Base-by-base conservation (phyloP, 495 filamentous ascomycete species). In the Tuber aestivum region DNA sequence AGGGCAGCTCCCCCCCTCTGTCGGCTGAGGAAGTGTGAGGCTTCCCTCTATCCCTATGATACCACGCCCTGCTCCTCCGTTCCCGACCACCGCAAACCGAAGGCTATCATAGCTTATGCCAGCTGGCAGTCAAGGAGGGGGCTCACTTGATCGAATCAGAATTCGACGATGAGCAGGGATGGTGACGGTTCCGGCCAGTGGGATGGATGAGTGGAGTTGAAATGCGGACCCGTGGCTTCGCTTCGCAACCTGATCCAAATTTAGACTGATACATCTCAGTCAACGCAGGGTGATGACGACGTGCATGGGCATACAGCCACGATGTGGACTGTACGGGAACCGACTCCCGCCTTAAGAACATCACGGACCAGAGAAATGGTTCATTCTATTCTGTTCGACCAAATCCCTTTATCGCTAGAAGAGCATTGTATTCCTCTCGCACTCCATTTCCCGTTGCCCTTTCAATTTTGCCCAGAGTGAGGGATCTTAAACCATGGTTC, bases 241-340 rank as follows among this genome's bases (percentile, higher is more conserved):
- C 80, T 82, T 82, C 80, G 75, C 79, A 75, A 74, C 79, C 44
- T 74, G 80, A 75, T 74, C 80, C 80, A 82, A 81, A 81, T 82
- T 82, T 82, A 82, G 80, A 79, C 79, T 81, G 79, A 75, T 81
- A 78, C 79, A 80, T 80, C 78, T 77, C 79, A 77, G 78, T 81
- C 74, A 76, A 78, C 79, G 80, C 80, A 78, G 80, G 80, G 80
- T 82, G 80, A 82, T 80, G 80, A 82, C 79, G 75, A 77, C 79
- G 76, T 77, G 72, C 79, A 81, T 78, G 68, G 50, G 71, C 78
- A 81, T 81, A 71, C 80, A 82, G 80, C 79, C 79, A 81, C 80
- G 76, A 81, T 79, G 75, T 79, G 78, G 78, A 77, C 71, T 44
- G 79, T 48, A 73, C 76, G 70, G 79, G 70, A 78, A 78, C 78